These are phyloP conservation scores for Aspergillus asperescens DNA, from an alignment of 495 filamentous ascomycete species.

Conservation along the genomic window DNA sequence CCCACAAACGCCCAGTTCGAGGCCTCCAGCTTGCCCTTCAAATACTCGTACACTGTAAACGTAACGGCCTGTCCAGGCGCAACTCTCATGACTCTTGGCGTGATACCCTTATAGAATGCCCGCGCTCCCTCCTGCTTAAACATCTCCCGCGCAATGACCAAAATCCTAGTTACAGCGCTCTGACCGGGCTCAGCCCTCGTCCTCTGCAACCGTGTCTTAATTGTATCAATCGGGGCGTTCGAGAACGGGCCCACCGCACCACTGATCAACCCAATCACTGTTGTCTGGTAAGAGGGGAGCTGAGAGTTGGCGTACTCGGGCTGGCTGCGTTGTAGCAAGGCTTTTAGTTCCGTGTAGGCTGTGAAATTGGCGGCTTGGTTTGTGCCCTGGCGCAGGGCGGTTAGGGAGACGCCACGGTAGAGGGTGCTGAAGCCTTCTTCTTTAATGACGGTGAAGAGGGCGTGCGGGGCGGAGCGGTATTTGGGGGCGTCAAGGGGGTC, in stretches of 20 bases:
- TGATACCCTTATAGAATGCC: constrained; percentile 99
- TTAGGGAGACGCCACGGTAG: constrained; percentile 90
- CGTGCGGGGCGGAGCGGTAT: constrained; percentile 96
- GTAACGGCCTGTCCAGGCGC: constrained; percentile 97
- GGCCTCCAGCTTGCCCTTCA: constrained; percentile 77
- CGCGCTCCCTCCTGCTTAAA: constrained; percentile 91
- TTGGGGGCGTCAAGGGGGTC: constrained; percentile 88
- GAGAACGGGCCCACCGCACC: constrained; percentile 93
- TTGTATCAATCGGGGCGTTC: constrained; percentile 98
- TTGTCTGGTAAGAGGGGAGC: constrained; percentile 85
- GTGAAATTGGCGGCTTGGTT: constrained; percentile 99
- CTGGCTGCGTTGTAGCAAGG: constrained; percentile 63
- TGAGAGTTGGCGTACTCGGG: constrained; percentile 52
- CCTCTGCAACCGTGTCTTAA: constrained; percentile 95
- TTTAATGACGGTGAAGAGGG: constrained; percentile 81
- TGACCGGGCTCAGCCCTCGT: constrained; percentile 77
- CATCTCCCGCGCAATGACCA: constrained; percentile 80
- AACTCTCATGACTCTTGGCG: constrained; percentile 93
- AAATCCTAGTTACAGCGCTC: constrained; percentile 70
- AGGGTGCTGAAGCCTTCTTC: constrained; percentile 86
- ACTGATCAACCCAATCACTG: constrained; percentile 80
- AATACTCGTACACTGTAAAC: constrained; percentile 92
- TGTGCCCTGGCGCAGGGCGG: constrained; percentile 86
- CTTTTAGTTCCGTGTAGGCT: constrained; percentile 91
- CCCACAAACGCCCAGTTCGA: constrained; percentile 60